Conservation (phyloP, 2,329 filamentous ascomycete genomes). For the Pestalotiopsis sp. region DNA sequence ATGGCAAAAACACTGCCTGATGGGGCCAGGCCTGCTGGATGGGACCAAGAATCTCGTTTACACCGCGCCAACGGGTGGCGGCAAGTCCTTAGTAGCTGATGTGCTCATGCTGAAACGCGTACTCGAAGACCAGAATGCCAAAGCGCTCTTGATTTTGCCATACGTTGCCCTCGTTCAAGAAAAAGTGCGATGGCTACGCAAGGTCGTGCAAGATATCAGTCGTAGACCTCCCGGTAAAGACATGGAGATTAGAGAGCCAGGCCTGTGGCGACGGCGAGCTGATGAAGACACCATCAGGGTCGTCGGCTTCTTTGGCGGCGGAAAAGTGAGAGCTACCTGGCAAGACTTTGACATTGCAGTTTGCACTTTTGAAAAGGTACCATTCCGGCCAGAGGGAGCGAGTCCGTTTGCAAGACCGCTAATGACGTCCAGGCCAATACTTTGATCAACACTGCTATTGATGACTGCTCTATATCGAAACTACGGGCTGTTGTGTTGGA, state of each 20-base stretch:
- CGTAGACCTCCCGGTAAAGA: conserved; percentile 35
- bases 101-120: conserved; percentile 73
- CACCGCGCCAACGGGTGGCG: conserved; percentile 75
- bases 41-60: conserved; percentile 75
- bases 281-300: conserved; percentile 63
- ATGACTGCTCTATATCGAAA: conserved; percentile 65
- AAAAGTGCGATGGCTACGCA: conserved; percentile 73
- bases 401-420: conserved; percentile 18
- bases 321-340: conserved; percentile 67
- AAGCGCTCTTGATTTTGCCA: conserved; percentile 71
- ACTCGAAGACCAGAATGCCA: conserved; percentile 61
- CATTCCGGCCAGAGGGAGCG: conserved; percentile 1
- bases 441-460: conserved; percentile 71
- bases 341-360: conserved; percentile 75
- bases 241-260: conserved; percentile 31
- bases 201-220: conserved; percentile 61
- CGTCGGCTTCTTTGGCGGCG: conserved; percentile 74
- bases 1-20: conserved; percentile 76
- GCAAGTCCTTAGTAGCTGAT: conserved; percentile 74
- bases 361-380: conserved; percentile 76
- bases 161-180: conserved; percentile 81
- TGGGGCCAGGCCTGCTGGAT: conserved; percentile 63
- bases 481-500: conserved; percentile 71
- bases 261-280: conserved; percentile 53
- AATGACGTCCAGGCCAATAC: conserved; percentile 61